Conservation (phyloP, 371 early-diverging fungal genomes). For the Ordospora colligata region DNA sequence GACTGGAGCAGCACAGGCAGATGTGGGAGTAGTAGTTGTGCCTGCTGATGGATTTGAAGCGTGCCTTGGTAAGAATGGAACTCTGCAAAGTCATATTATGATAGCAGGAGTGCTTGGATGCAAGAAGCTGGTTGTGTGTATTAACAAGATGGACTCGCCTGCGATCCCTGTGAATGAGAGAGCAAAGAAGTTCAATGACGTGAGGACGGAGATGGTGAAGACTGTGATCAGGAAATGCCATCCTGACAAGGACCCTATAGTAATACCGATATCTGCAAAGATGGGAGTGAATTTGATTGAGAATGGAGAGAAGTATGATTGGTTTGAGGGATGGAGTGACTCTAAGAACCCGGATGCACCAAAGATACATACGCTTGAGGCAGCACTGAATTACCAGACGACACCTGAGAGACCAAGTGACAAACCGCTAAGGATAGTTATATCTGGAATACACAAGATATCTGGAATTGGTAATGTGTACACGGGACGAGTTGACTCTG, state of each 20-base stretch:
- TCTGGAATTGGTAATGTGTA: conserved; percentile 94
- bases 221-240: conserved; percentile 72
- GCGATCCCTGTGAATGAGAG: conserved; percentile 77
- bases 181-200: conserved; percentile 67
- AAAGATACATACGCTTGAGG: conserved; percentile 76
- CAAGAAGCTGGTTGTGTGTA: conserved; percentile 80
- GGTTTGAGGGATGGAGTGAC: conserved; percentile 63
- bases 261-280: conserved; percentile 71
- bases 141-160: conserved; percentile 84
- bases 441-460: conserved; percentile 79
- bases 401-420: conserved; percentile 81
- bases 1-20: conserved; percentile 89
- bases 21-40: conserved; percentile 93
- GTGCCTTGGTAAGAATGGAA: conserved; percentile 66
- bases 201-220: conserved; percentile 95
- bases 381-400: conserved; percentile 80
- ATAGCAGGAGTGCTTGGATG: conserved; percentile 86
- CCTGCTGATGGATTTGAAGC: conserved; percentile 71
- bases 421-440: conserved; percentile 92
- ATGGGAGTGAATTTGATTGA: conserved; percentile 86
- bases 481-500: conserved; percentile 92
- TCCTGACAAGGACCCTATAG: conserved; percentile 83
- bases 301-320: conserved; percentile 68
- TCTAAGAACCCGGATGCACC: conserved; percentile 64
- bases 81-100: conserved; percentile 92